Evolutionary conservation across 805 yeast genomes (phyloP).

Genomic region (Ogataea corticis): DNA sequence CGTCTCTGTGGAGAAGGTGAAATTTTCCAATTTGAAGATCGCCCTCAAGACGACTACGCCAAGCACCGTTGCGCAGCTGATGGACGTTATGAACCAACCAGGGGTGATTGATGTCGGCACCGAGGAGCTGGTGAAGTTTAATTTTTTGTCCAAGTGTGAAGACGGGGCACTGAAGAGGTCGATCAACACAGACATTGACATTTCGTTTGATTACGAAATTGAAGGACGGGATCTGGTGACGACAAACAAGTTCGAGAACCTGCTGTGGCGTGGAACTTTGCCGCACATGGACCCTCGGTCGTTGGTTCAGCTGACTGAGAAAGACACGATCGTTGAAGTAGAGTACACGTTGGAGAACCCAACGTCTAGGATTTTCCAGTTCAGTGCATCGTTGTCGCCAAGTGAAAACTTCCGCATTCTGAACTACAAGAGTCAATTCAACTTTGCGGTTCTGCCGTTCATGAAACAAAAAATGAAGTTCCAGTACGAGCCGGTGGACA

Average conservation of each 20-base stretch:
- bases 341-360: slow-evolving; percentile 71
- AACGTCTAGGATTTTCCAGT: slow-evolving; percentile 66
- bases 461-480: slow-evolving; percentile 48
- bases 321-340: slow-evolving; percentile 32
- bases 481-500: slow-evolving; percentile 32
- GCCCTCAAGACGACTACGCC: slow-evolving; percentile 9
- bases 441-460: slow-evolving; percentile 62
- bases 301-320: slow-evolving; percentile 38
- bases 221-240: slow-evolving; percentile 5
- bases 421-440: slow-evolving; percentile 33
- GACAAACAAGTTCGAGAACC: slow-evolving; percentile 35
- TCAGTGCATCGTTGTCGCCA: slow-evolving; percentile 34
- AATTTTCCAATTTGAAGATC: slow-evolving; percentile 35
- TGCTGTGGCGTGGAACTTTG: slow-evolving; percentile 51
- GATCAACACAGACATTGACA: slow-evolving; percentile 22
- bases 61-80: slow-evolving; percentile 11
- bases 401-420: slow-evolving; percentile 26
- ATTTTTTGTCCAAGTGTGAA: slow-evolving; percentile 19
- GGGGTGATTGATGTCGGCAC: slow-evolving; percentile 1
- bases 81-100: neutral
- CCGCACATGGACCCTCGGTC: slow-evolving; percentile 74
- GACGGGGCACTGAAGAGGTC: slow-evolving; percentile 21
- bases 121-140: slow-evolving; percentile 9
- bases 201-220: slow-evolving; percentile 20
- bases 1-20: slow-evolving; percentile 28